These are phyloP conservation scores for Leccinum sublutescens DNA, from an alignment of 768 basidiomycete genomes.

Conservation along the genomic window DNA sequence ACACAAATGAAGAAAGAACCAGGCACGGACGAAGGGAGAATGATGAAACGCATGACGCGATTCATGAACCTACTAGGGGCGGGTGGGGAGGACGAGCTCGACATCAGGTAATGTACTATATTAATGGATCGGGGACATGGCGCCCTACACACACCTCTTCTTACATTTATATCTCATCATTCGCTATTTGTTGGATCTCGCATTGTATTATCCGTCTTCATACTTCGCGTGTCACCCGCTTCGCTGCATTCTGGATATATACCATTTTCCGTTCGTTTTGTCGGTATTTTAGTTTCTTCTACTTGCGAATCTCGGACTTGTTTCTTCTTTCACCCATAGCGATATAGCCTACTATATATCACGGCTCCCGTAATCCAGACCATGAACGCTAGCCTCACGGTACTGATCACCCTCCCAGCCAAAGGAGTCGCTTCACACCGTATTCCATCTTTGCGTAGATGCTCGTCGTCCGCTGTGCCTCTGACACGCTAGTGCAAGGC, in stretches of 20 bases:
- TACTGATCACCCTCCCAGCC: conserved; percentile 65
- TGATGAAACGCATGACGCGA: conserved; percentile 75
- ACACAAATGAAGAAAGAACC: conserved; percentile 11
- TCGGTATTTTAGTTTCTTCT: conserved; percentile 4
- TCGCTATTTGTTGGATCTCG: conserved; percentile 15
- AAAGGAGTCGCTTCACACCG: conserved; percentile 84
- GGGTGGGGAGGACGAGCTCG: conserved; percentile 28
- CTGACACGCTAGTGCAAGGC: conserved; percentile 53
- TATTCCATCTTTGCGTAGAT: conserved; percentile 93
- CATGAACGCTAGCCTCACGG: not conserved
- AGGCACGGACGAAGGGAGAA: conserved; percentile 42
- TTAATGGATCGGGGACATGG: conserved; percentile 18
- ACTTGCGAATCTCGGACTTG: conserved; percentile 7
- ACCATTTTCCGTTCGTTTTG: conserved; percentile 21
- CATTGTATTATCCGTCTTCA: conserved; percentile 20
- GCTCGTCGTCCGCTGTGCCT: conserved; percentile 83
- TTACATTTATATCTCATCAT: conserved; percentile 21
- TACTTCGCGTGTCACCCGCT: conserved; percentile 12
- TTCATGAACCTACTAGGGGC: conserved; percentile 72
- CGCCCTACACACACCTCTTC: not conserved
- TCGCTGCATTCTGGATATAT: conserved; percentile 25
- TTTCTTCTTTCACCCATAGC: conserved; percentile 9
- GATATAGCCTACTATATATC: conserved; percentile 16
- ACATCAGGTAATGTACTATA: conserved; percentile 33
- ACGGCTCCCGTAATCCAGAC: conserved; percentile 10